Conservation (phyloP, 2,329 filamentous ascomycete genomes). For the Colletotrichum liaoningense region DNA sequence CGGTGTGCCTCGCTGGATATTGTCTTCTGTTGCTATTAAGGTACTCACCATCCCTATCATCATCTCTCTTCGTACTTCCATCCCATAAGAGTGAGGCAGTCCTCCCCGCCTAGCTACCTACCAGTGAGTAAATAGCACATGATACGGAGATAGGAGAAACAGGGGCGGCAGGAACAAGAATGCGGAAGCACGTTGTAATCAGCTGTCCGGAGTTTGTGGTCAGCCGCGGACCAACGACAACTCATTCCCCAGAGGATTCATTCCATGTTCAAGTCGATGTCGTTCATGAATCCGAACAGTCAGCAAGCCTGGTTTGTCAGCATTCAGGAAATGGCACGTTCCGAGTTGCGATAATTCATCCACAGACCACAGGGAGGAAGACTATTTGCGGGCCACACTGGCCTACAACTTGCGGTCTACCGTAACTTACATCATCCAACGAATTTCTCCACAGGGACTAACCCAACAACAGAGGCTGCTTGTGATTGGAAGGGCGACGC, state of each 20-base stretch:
- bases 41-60: neutral
- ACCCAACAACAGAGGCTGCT: conserved; percentile 6
- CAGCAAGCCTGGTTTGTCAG: conserved; percentile 30
- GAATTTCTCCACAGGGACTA: conserved; percentile 12
- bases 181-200: neutral
- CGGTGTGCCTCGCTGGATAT: neutral
- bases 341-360: neutral
- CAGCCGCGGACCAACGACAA: neutral
- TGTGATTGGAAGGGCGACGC: conserved; percentile 1
- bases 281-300: neutral
- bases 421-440: conserved; percentile 9
- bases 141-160: neutral
- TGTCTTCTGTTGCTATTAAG: neutral
- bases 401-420: neutral
- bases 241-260: neutral
- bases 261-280: neutral
- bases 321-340: neutral
- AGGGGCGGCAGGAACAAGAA: neutral
- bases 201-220: neutral
- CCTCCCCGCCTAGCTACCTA: neutral
- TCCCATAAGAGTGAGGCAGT: neutral
- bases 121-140: neutral
- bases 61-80: neutral
- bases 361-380: neutral
- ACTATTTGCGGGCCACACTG: neutral